phyloP scores from a whole-genome alignment of 2,329 filamentous ascomycete species.

The Pestalotiopsis fici region DNA sequence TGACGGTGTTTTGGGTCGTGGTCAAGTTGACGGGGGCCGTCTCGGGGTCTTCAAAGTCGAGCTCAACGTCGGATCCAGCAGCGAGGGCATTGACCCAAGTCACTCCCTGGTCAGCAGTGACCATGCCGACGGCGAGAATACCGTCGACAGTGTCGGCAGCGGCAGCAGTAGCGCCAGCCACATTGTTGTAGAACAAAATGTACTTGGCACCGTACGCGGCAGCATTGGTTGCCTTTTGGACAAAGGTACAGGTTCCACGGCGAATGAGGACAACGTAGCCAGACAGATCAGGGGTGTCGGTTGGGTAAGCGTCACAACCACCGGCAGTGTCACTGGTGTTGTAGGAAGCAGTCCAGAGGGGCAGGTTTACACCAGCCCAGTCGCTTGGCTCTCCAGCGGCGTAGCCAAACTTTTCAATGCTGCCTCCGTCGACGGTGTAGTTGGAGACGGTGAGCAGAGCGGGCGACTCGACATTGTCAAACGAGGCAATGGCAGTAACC shows the following conservation, averaged over 20 bases:
- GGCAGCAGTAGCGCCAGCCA: slow-evolving; percentile 31
- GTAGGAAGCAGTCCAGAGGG: slow-evolving; percentile 50
- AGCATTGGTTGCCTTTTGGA: slow-evolving; percentile 53
- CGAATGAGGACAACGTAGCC: slow-evolving; percentile 60
- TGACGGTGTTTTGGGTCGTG: slow-evolving; percentile 35
- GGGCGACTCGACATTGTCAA: slow-evolving; percentile 47
- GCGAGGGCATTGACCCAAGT: slow-evolving; percentile 44
- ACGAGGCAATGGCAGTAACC: slow-evolving; percentile 50
- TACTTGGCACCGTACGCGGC: slow-evolving; percentile 59
- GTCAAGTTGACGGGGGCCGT: slow-evolving; percentile 28
- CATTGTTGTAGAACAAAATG: slow-evolving; percentile 63
- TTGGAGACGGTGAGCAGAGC: slow-evolving; percentile 41
- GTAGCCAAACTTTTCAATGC: slow-evolving; percentile 41
- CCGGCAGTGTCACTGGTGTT: slow-evolving; percentile 49
- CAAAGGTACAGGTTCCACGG: slow-evolving; percentile 58
- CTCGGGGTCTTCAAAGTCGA: slow-evolving; percentile 43
- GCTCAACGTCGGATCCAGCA: slow-evolving; percentile 41
- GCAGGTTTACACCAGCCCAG: slow-evolving; percentile 48
- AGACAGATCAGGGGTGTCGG: slow-evolving; percentile 57
- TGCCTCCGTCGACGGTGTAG: slow-evolving; percentile 39
- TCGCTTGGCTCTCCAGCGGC: slow-evolving; percentile 38
- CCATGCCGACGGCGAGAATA: slow-evolving; percentile 40
- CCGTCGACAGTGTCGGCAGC: slow-evolving; percentile 30
- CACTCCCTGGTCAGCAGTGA: slow-evolving; percentile 38
- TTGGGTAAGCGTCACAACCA: slow-evolving; percentile 54